Base-by-base conservation (phyloP, 2,329 filamentous ascomycete species). In the Microsporum canis region DNA sequence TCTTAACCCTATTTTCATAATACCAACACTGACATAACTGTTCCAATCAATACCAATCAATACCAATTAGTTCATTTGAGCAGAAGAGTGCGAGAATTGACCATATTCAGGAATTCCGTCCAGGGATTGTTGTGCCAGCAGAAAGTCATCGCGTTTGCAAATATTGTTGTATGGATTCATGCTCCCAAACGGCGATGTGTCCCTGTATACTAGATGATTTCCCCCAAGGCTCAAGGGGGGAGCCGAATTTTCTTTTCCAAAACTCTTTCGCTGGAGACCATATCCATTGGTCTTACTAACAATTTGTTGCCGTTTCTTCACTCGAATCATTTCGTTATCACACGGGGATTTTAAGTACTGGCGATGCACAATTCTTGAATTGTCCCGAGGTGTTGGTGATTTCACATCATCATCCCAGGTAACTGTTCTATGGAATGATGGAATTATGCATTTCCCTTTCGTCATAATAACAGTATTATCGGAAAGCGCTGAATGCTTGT, bases 401-500 rank as follows among this genome's bases (percentile, higher is more conserved):
- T 36, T 58, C 12, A 31, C 27, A 36, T 17, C 29, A 27, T 58
- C 36, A 43, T 33, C 39, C 36, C 56, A 58, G n/a, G 36, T 36
- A 23, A 58, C 39, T 36, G 34, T 41, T 29, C 36, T 45, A 1
- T 38, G 51, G 43, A 58, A 60, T 33, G 63, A 62, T 1, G 65
- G 43, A 45, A 71, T 59, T 8, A 65, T 68, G 47, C 70, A 70
- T 38, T 65, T 62, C 3, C 61, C 65, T 51, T 69, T 65, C 10
- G 66, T 60, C 23, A 60, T 64, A n/a, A 72, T 57, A n/a, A 41
- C 61, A 10, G 65, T 68, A n/a, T 61, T 60, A 23, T 56, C 36
- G 1, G 70, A 65, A 3, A 75, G 58, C 14, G 70, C 64, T 2
- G 72, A 71, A 62, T 74, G 71, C 12, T 60, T 66, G 58, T 74